Evolutionary conservation across 2,329 filamentous ascomycete species (phyloP), one percentile per base, ranked within the genome.

Genomic region (Alternaria postmessia): DNA sequence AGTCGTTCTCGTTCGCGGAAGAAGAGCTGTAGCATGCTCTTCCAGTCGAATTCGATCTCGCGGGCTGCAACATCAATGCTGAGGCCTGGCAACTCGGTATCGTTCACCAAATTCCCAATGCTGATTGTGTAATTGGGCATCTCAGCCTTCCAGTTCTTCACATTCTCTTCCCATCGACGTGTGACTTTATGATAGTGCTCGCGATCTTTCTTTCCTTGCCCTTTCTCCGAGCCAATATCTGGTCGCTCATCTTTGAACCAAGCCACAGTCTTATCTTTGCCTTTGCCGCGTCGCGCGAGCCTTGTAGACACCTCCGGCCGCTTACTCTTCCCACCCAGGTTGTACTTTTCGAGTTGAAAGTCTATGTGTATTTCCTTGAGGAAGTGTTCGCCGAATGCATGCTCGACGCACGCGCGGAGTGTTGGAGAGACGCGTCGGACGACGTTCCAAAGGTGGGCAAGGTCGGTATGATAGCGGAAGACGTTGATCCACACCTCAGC

Each of bases 401-500:
- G 67, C 53, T 76, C 75, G 47, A 64, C 64, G 52, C 74, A 77
- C 4, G 70, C 71, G 51, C 61, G 66, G 20, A 74, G 68, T 2
- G 67, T 62, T 14, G 63, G 51, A 0, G 75, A 77, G n/a, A 75
- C 59, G 56, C 57, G 66, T 20, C 75, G 73, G 49, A 72, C 74
- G 7, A 62, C 63, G 22, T 63, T 66, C 75, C 75, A 77, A 12
- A 77, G 72, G 57, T 77, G 74, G 5, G 66, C 61, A 46, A 72
- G 69, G 52, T 75, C 71, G 60, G 59, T 54, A 62, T 72, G 66
- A 65, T 72, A 65, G 39, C 66, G 56, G 38, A 78, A 67, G 53
- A 78, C 70, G 61, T 72, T 71, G 47, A 75, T 75, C 75, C 75
- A 78, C 20, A 77, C 48, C 54, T 78, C 75, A 7, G 74, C 70